Evolutionary conservation across 768 basidiomycete species (phyloP).

Genomic region (Boletus subparvulus): DNA sequence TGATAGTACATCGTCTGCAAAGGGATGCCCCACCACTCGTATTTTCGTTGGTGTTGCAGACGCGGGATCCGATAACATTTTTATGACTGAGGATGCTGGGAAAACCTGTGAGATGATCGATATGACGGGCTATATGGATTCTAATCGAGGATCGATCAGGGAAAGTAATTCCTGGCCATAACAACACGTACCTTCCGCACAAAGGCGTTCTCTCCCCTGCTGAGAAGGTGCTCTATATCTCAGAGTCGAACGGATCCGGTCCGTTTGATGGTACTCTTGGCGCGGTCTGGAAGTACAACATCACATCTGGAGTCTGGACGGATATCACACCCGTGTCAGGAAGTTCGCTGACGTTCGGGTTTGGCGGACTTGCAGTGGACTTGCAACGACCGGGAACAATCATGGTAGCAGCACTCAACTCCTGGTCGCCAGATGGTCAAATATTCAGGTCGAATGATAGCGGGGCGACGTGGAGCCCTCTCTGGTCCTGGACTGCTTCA

Average conservation of each 20-base stretch:
- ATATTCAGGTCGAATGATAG: constrained; percentile 61
- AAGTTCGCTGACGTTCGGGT: constrained; percentile 59
- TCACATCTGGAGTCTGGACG: constrained; percentile 54
- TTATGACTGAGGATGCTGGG: constrained; percentile 56
- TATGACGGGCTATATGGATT: not conserved
- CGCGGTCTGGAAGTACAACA: constrained; percentile 51
- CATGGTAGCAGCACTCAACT: constrained; percentile 67
- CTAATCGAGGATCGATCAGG: constrained; percentile 33
- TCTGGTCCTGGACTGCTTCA: constrained; percentile 56
- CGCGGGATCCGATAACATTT: constrained; percentile 53
- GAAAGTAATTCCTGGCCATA: constrained; percentile 57
- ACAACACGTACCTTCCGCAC: constrained; percentile 59
- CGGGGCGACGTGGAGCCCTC: constrained; percentile 55
- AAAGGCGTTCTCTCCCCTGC: constrained; percentile 62
- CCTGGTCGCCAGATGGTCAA: constrained; percentile 61
- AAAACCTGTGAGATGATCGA: constrained; percentile 2
- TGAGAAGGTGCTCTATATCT: constrained; percentile 58
- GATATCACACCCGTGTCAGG: constrained; percentile 63
- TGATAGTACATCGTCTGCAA: constrained; percentile 35
- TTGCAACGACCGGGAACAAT: constrained; percentile 58
- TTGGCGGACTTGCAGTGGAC: constrained; percentile 62
- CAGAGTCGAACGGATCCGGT: constrained; percentile 62
- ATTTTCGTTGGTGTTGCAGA: constrained; percentile 71
- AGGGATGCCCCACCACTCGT: constrained; percentile 54
- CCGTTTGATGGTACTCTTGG: constrained; percentile 61